Percentiles rank a stretch among this genome's conserved stretches.
Conservation (phyloP, 192 early-diverging fungal genomes). For the Funneliformis mosseae region DNA sequence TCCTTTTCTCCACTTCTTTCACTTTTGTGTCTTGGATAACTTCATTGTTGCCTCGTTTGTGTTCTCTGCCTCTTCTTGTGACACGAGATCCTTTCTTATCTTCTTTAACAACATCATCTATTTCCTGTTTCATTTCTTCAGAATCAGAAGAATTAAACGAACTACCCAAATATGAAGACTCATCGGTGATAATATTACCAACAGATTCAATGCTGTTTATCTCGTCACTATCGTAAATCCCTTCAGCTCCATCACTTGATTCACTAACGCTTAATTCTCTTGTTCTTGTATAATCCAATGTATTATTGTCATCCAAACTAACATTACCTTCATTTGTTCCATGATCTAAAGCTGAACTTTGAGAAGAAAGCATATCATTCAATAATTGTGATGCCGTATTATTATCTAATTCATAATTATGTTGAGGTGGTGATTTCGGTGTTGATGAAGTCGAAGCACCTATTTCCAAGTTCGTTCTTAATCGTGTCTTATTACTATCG, state of each 20-base stretch:
- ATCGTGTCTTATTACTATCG: not conserved
- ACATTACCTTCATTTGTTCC: not conserved
- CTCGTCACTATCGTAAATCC: not conserved
- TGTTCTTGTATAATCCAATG: not conserved
- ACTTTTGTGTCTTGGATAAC: not conserved
- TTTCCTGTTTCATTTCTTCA: not conserved
- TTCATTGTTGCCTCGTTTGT: not conserved
- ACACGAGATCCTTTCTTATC: not conserved
- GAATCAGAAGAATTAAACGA: not conserved
- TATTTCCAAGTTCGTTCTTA: not conserved
- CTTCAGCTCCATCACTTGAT: not conserved
- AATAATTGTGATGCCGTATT: not conserved
- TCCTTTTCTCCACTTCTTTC: not conserved
- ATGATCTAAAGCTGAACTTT: not conserved
- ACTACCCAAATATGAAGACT: slow-evolving; percentile 21
- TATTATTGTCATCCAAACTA: not conserved
- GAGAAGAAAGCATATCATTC: slow-evolving; percentile 13
- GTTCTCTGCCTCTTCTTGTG: not conserved
- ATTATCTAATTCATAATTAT: slow-evolving; percentile 1
- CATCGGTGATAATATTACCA: not conserved
- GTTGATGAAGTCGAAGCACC: not conserved
- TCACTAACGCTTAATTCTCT: not conserved
- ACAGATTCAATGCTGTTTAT: not conserved
- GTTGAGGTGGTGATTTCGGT: not conserved
- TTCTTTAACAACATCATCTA: not conserved